Evolutionary conservation across 306 rosid species (phyloP), one percentile per base, ranked within the genome.

Genomic region (Chamaecrista fasciculata): DNA sequence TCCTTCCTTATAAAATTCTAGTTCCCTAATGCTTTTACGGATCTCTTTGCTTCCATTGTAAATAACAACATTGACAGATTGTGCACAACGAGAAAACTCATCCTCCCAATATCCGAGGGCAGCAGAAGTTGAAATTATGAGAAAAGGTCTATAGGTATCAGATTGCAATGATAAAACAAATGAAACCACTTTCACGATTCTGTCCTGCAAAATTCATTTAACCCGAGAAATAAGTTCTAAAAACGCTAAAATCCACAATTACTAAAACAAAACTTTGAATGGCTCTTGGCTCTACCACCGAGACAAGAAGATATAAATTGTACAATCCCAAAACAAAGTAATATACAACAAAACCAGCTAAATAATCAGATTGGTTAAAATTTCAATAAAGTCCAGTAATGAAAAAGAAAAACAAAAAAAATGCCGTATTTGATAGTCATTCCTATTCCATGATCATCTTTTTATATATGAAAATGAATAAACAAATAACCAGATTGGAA

Each of bases 41-140:
- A 71, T 47, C 64, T 77, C 86, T 81, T 78, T 80, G 78, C 74
- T 62, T 64, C 96, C 96, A 33, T 44, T 72, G 76, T 86, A 89
- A 40, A 81, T 79, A 67, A 86, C 83, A 62, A 55, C 82, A 80
- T 71, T 75, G 14, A 79, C 43, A 73, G 85, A 67, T 42, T 89
- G 86, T 34, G 85, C 90, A 72, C 73, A 59, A 42, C 8, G 76
- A 58, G 71, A 68, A 69, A 89, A 82, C 72, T 71, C 82, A 43
- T 66, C 52, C 61, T 84, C 88, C 96, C 96, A 89, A 5, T 19
- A 57, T 76, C 33, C 44, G 56, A 89, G 81, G 25, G 86, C 62
- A 44, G 84, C 34, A n/a, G 72, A 62, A 40, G 90, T 78, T 67
- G 96, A 66, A 78, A 89, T 79, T 21, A 89, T 72, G 59, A 89